Evolutionary conservation across 352 stramenopile genomes (phyloP).

Genomic region (Pythium aquatile): DNA sequence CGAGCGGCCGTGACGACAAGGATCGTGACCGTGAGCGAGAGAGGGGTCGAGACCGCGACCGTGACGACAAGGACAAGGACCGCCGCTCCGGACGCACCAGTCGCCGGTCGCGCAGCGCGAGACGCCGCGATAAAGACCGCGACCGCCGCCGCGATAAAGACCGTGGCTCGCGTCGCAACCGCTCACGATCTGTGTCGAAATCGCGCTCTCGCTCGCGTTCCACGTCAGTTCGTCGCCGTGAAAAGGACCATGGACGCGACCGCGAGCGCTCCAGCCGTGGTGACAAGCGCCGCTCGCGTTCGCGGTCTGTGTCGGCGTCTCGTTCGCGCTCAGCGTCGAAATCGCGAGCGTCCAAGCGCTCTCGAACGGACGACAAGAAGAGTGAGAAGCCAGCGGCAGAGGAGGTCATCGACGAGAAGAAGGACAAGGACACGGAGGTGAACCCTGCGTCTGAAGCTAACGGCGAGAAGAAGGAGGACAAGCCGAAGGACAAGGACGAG

Average conservation of each 20-base stretch:
- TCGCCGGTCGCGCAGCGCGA: constrained; percentile 30
- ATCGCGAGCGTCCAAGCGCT: constrained; percentile 32
- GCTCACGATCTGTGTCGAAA: constrained; percentile 34
- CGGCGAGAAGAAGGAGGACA: constrained; percentile 11
- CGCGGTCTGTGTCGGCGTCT: constrained; percentile 20
- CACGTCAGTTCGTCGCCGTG: constrained; percentile 20
- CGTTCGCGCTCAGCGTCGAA: constrained; percentile 32
- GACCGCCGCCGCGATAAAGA: constrained; percentile 32
- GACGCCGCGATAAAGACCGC: constrained; percentile 21
- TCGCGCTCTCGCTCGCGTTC: constrained; percentile 30
- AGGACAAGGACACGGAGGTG: constrained; percentile 15
- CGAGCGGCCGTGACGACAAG: constrained; percentile 6
- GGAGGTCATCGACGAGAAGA: constrained; percentile 18
- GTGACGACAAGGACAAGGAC: constrained; percentile 4
- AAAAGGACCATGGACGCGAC: constrained; percentile 20
- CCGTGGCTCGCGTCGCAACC: constrained; percentile 28
- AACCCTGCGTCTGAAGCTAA: constrained; percentile 10
- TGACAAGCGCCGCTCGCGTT: constrained; percentile 25
- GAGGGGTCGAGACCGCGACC: neutral
- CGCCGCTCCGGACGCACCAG: constrained; percentile 17
- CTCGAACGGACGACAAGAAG: constrained; percentile 23
- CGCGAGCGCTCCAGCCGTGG: constrained; percentile 15
- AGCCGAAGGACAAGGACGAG: constrained; percentile 19
- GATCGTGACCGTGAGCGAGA: constrained; percentile 18
- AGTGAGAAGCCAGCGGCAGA: neutral